phyloP scores from a whole-genome alignment of 2,329 filamentous ascomycete genomes.

The Fusarium torulosum region DNA sequence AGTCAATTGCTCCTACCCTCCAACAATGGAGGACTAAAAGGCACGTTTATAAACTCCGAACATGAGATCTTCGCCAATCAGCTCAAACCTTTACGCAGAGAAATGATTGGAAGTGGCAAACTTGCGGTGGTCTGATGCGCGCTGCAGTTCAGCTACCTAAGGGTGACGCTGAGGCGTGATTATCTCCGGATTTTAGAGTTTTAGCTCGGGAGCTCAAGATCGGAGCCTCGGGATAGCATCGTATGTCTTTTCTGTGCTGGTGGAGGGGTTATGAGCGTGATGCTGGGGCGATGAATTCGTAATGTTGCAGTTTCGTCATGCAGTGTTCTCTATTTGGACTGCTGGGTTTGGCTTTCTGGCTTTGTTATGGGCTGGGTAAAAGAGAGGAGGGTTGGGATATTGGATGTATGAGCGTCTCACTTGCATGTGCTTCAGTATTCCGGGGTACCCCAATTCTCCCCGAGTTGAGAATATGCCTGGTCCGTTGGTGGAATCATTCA shows the following conservation, averaged over 20 bases:
- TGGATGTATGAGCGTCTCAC: conserved; percentile 3
- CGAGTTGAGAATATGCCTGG: conserved; percentile 3
- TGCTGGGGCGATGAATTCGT: neutral
- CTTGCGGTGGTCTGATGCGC: conserved; percentile 13
- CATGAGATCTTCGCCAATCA: conserved; percentile 16
- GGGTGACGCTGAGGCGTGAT: conserved; percentile 22
- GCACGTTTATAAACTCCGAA: conserved; percentile 16
- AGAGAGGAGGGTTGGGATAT: neutral
- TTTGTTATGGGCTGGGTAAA: conserved; percentile 11
- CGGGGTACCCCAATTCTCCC: conserved; percentile 17
- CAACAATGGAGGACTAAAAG: neutral
- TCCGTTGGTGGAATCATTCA: conserved; percentile 33
- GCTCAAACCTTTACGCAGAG: neutral
- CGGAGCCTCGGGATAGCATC: conserved; percentile 12
- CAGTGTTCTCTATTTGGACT: neutral
- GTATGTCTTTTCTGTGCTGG: conserved; percentile 3
- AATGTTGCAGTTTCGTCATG: neutral
- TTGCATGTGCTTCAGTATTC: conserved; percentile 13
- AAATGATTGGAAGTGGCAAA: conserved; percentile 28
- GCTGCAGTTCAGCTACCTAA: neutral
- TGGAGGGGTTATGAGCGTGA: neutral
- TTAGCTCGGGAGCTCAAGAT: conserved; percentile 9
- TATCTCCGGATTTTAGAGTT: conserved; percentile 26
- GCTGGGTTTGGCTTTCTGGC: neutral
- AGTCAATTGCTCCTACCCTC: conserved; percentile 7